Base-by-base conservation (phyloP, 257 asterid species). In the Jacaranda copaia region DNA sequence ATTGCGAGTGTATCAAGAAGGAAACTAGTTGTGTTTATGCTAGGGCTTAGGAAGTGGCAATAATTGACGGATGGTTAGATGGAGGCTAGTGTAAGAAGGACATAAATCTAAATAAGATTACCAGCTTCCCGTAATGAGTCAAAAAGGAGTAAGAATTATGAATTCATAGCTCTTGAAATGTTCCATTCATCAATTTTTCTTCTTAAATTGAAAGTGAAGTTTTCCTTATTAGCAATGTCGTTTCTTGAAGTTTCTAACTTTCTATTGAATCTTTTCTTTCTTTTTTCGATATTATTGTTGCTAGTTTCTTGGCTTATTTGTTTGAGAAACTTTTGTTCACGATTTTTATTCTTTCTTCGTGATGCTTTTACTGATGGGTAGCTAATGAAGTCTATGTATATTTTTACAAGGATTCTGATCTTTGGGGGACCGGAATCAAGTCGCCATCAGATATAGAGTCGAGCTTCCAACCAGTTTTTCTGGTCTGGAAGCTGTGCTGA, bases 401-500 rank as follows among this genome's bases (percentile, higher is more conserved):
- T 72, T 70, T 74, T 75, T 74, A 32, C 45, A 70, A 88, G 97
- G 96, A 90, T 65, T 77, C 38, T 74, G 91, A 87, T 66, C 42
- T 68, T 68, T 79, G 82, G 57, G 84, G 73, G 73, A 52, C 53
- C 12, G 87, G 76, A 56, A 71, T 74, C 15, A 85, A 73, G 20
- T 86, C 91, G 25, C 92, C 89, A 49, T 53, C 93, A n/a, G 87
- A 90, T 15, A 82, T 81, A 60, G 86, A 80, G 52, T 84, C 88
- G 35, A 80, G 82, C 79, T 92, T 89, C 80, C 72, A 83, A 75
- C 97, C 96, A 5, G 52, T 89, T 76, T 86, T 86, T 87, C 55
- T 92, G 93, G 39, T 92, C 97, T 8, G 97, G 97, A 73, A 86
- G 90, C 83, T 92, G 94, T 76, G 94, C 91, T 64, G 97, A 92